These are phyloP conservation scores for Suillus ampliporus DNA, from an alignment of 768 basidiomycete genomes.

Conservation along the genomic window DNA sequence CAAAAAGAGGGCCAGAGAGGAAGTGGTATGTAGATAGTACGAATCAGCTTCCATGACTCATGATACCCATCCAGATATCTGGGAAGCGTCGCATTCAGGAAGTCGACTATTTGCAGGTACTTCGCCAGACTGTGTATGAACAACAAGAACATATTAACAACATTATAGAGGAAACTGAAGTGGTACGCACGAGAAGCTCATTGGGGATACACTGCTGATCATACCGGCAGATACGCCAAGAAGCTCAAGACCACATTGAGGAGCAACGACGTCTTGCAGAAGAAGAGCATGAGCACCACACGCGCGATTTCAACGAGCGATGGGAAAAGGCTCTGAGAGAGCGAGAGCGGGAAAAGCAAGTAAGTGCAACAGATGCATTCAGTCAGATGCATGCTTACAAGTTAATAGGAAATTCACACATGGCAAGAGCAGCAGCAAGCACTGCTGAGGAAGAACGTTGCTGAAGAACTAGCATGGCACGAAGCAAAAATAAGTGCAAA, in stretches of 20 bases:
- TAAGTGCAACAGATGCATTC: neutral
- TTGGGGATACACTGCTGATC: neutral
- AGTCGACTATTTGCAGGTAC: conserved; percentile 4
- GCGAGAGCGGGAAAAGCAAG: neutral
- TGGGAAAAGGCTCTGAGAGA: neutral
- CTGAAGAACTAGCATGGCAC: no score
- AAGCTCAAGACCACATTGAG: neutral
- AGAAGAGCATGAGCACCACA: neutral
- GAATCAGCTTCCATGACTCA: neutral
- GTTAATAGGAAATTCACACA: no score
- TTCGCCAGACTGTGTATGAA: conserved; percentile 2
- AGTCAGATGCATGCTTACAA: neutral
- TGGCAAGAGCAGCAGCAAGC: no score
- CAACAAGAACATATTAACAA: neutral
- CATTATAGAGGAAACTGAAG: neutral
- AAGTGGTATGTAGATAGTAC: neutral
- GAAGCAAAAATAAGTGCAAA: no score
- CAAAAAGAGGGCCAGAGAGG: neutral
- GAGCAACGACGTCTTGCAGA: neutral
- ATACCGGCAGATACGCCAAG: neutral
- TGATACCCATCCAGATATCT: neutral
- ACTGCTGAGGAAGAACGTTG: no score
- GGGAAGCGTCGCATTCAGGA: conserved; percentile 7
- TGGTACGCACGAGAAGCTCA: no score
- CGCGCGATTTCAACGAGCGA: neutral